Base-by-base conservation (phyloP, 371 early-diverging fungal genomes). In the Mortierella sp. region DNA sequence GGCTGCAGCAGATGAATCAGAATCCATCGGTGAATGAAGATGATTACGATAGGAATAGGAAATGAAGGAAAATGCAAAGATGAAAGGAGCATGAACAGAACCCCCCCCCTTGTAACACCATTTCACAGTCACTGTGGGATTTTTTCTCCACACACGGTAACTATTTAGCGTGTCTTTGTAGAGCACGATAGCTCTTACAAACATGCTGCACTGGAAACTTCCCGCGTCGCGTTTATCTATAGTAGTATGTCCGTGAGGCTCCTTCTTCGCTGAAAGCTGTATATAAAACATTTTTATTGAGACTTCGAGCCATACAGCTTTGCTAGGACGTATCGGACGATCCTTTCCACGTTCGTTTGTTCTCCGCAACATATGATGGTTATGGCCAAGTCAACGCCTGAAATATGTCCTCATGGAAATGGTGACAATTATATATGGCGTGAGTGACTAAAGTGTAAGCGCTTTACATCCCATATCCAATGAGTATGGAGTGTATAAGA, bases 1-100 rank as follows among this genome's bases (percentile, higher is more conserved):
- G 7, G 64, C 61, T 13, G 64, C 62, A 17, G 70, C 57, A 29
- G 70, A 62, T 26, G 71, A 58, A 55, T 76, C 68, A 22, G 64
- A 64, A 22, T 47, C 61, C 72, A 72, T 68, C 59, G 28, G 45
- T 22, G 35, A 51, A 7, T 17, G 54, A 6, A 34, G 22, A 19
- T 47, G 47, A 47, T 47, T 47, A n/a, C 47, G 22, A 22, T 6
- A n/a, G 47, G 10, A 51, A 23, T 6, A 26, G 26, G 5, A 22
- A 45, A 23, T 15, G 55, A 10, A 45, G 28, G 31, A 56, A 32
- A 37, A 28, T 10, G 31, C 13, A 13, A 34, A 40, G 42, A 64
- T 40, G 22, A 23, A 31, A 37, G 17, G 4, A 35, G 5, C 19
- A 28, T n/a, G 31, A 31, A 49, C 12, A n/a, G n/a, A n/a, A 6